Evolutionary conservation across 352 stramenopile species (phyloP).

Genomic region (Globisporangium megalacanthum): DNA sequence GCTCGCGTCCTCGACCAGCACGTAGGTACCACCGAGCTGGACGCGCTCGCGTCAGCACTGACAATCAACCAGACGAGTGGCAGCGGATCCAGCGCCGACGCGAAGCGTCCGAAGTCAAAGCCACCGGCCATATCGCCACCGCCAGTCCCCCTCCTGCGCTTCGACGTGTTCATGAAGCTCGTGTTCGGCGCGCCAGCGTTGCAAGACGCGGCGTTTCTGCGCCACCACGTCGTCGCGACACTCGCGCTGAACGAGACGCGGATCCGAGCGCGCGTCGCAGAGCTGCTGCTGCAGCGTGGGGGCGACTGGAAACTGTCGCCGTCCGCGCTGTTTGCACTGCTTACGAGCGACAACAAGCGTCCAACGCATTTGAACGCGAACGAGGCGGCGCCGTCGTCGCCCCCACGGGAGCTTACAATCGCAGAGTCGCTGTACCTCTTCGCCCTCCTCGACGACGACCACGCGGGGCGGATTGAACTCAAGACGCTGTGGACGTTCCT

Average conservation of each 20-base stretch:
- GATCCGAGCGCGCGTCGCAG: constrained; percentile 12
- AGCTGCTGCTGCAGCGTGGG: constrained; percentile 13
- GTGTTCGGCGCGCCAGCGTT: constrained; percentile 37
- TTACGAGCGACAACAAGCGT: constrained; percentile 4
- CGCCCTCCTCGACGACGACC: constrained; percentile 15
- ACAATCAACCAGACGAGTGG: not conserved
- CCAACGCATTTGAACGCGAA: not conserved
- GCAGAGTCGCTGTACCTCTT: constrained; percentile 39
- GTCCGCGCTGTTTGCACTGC: constrained; percentile 12
- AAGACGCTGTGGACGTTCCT: constrained; percentile 28
- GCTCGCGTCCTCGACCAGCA: constrained; percentile 46
- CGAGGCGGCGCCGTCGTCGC: not conserved
- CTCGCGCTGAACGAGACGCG: constrained; percentile 12
- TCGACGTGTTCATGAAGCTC: constrained; percentile 49
- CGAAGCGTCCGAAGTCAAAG: not conserved
- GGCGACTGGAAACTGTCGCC: constrained; percentile 13
- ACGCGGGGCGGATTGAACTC: constrained; percentile 17
- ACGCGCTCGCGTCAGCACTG: constrained; percentile 19
- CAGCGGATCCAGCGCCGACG: not conserved
- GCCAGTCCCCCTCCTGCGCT: constrained; percentile 18
- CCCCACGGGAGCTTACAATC: constrained; percentile 4
- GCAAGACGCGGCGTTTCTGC: constrained; percentile 14
- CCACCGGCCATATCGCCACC: not conserved
- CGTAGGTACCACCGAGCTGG: constrained; percentile 28
- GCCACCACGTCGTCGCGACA: constrained; percentile 15